phyloP scores from a whole-genome alignment of 164 flowering plant genomes.

The Dillenia suffruticosa region DNA sequence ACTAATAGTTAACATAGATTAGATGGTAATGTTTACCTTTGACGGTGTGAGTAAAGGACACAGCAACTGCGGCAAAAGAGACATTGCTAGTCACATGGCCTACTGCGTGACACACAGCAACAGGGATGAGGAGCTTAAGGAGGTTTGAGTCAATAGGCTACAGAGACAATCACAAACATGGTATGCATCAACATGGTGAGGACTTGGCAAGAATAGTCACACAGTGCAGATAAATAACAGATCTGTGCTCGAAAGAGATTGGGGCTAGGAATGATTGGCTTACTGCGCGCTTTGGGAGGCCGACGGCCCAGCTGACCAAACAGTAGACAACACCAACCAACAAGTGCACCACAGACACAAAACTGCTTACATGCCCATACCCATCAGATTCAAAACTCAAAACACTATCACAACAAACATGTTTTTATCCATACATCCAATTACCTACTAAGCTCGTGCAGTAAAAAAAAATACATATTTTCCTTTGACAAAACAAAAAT shows the following conservation, averaged over 20 bases:
- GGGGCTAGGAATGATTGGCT: slow-evolving; percentile 25
- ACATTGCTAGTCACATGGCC: slow-evolving; percentile 96
- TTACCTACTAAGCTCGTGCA: too few species aligned
- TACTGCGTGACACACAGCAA: slow-evolving; percentile 89
- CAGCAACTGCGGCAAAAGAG: slow-evolving; percentile 96
- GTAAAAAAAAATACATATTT: too few species aligned
- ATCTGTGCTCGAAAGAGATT: neutral
- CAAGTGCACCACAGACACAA: slow-evolving; percentile 90
- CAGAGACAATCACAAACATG: slow-evolving; percentile 13
- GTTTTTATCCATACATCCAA: too few species aligned
- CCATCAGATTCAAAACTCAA: neutral
- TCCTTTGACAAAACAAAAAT: too few species aligned
- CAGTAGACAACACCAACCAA: slow-evolving; percentile 87
- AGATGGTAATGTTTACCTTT: slow-evolving; percentile 45
- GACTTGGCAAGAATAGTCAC: neutral
- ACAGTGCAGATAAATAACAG: neutral
- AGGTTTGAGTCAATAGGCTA: slow-evolving; percentile 86
- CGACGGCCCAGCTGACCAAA: slow-evolving; percentile 83
- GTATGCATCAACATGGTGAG: neutral
- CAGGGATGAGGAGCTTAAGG: slow-evolving; percentile 82
- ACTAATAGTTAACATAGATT: too few species aligned
- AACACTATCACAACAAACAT: neutral
- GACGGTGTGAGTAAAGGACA: slow-evolving; percentile 89
- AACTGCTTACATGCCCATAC: slow-evolving; percentile 41
- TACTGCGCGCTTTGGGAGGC: slow-evolving; percentile 98